These are phyloP conservation scores for Hygrophoropsis aurantiaca DNA, from an alignment of 768 basidiomycete genomes.

Conservation along the genomic window DNA sequence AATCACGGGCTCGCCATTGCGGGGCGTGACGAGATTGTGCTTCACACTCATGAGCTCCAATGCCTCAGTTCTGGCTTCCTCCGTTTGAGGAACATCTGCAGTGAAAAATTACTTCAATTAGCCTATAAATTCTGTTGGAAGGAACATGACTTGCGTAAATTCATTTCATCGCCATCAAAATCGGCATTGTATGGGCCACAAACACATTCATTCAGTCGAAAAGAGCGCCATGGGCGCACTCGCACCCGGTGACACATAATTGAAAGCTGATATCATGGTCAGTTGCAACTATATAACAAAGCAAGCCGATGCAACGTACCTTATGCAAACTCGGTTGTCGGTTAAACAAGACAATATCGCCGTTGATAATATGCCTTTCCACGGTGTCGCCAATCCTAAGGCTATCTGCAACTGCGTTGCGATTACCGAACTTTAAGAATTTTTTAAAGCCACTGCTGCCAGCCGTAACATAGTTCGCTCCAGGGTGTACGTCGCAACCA, in stretches of 20 bases:
- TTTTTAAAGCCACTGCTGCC: slow-evolving; percentile 83
- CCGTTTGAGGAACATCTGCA: slow-evolving; percentile 95
- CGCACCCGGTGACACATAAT: slow-evolving; percentile 99
- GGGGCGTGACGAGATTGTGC: slow-evolving; percentile 94
- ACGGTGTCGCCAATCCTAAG: slow-evolving; percentile 88
- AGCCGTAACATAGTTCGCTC: slow-evolving; percentile 89
- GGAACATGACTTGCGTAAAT: slow-evolving; percentile 69
- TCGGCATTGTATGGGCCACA: slow-evolving; percentile 99
- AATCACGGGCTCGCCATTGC: slow-evolving; percentile 98
- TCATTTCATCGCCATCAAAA: slow-evolving; percentile 99
- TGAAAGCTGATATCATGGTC: too few species aligned
- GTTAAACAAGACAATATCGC: slow-evolving; percentile 96
- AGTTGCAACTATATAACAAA: too few species aligned
- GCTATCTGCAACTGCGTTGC: slow-evolving; percentile 76
- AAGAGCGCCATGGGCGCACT: slow-evolving; percentile 95
- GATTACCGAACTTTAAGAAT: slow-evolving; percentile 84
- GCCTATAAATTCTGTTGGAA: slow-evolving; percentile 3
- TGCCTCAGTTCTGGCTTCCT: slow-evolving; percentile 96
- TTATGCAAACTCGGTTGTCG: slow-evolving; percentile 98
- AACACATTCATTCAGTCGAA: slow-evolving; percentile 97
- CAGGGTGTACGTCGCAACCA: slow-evolving; percentile 89
- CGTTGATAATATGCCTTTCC: slow-evolving; percentile 92
- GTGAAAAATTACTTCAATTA: slow-evolving; percentile 2
- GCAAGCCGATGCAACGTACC: too few species aligned
- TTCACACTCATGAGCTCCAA: slow-evolving; percentile 97